These are phyloP conservation scores for Amanita rimosa DNA, from an alignment of 768 basidiomycete species.

Conservation along the genomic window DNA sequence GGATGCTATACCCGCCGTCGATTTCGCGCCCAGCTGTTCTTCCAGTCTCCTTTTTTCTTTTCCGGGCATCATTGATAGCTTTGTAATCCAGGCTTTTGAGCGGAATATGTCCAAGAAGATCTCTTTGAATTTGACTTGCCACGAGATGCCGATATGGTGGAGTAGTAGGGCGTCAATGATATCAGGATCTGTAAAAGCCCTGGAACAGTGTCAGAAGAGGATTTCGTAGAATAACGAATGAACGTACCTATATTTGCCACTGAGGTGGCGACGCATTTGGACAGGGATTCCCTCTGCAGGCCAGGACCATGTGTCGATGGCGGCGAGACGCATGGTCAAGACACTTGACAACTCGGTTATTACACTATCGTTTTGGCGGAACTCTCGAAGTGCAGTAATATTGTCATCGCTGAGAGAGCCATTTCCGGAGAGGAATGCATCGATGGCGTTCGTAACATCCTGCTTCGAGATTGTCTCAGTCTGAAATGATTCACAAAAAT, in stretches of 20 bases:
- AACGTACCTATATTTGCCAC: conserved; percentile 33
- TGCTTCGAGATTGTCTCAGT: conserved; percentile 12
- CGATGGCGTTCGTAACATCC: conserved; percentile 22
- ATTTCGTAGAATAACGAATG: not conserved
- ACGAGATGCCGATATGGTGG: conserved; percentile 30
- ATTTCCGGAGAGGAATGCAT: conserved; percentile 19
- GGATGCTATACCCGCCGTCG: conserved; percentile 13
- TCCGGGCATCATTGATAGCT: conserved; percentile 8
- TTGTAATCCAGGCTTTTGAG: conserved; percentile 26
- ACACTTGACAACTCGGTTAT: conserved; percentile 32
- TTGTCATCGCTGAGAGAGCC: conserved; percentile 30
- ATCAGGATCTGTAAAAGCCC: conserved; percentile 38
- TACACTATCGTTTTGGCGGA: conserved; percentile 25
- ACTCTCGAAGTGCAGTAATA: conserved; percentile 27
- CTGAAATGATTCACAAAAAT: conserved; percentile 18
- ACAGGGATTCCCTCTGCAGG: conserved; percentile 27
- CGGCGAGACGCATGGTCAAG: conserved; percentile 32
- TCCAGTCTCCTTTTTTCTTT: conserved; percentile 11
- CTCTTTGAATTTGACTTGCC: conserved; percentile 27
- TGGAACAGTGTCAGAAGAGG: conserved; percentile 5
- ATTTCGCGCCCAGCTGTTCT: conserved; percentile 12
- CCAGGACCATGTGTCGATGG: conserved; percentile 32
- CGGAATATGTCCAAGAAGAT: conserved; percentile 18
- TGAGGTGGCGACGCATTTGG: conserved; percentile 35
- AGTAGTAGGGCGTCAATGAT: conserved; percentile 33